Percentiles rank a stretch among this genome's conserved stretches.
Conservation (phyloP, 2,329 filamentous ascomycete genomes). For the Cercospora sp. region DNA sequence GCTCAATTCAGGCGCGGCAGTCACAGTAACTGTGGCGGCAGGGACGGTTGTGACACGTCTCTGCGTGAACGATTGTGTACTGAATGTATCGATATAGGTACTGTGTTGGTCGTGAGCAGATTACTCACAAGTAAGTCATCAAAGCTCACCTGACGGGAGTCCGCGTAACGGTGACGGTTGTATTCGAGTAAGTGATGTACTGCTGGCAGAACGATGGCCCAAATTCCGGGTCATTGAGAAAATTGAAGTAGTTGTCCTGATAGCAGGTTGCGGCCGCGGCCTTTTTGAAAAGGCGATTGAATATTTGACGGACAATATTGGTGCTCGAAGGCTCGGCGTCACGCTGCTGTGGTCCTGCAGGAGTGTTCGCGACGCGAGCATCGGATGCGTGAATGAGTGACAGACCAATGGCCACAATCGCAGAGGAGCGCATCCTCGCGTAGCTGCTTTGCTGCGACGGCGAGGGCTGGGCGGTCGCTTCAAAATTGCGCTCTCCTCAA, state of each 20-base stretch:
- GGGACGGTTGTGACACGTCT: conserved; percentile 28
- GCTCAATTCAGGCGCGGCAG: conserved; percentile 16
- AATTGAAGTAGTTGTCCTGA: conserved; percentile 30
- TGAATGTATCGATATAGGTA: conserved; percentile 23
- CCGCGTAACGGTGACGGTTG: conserved; percentile 30
- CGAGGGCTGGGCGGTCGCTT: neutral
- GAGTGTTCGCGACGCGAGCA: conserved; percentile 30
- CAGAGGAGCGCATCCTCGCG: conserved; percentile 32
- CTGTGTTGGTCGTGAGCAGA: conserved; percentile 18
- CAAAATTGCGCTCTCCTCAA: neutral
- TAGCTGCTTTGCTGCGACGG: neutral
- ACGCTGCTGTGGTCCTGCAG: conserved; percentile 23
- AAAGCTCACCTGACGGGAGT: conserved; percentile 35
- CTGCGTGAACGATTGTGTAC: conserved; percentile 28
- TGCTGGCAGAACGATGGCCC: conserved; percentile 31
- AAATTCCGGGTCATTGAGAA: conserved; percentile 28
- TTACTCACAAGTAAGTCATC: neutral
- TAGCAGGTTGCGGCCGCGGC: conserved; percentile 21
- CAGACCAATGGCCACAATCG: conserved; percentile 34
- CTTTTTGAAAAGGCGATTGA: conserved; percentile 31
- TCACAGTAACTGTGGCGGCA: conserved; percentile 30
- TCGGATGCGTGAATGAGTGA: conserved; percentile 28
- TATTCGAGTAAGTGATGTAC: conserved; percentile 32
- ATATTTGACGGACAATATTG: conserved; percentile 26
- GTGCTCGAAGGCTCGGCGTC: conserved; percentile 16